Evolutionary conservation across 495 filamentous ascomycete genomes (phyloP), one percentile per base, ranked within the genome.

Genomic region (Parathielavia hyrcaniae): DNA sequence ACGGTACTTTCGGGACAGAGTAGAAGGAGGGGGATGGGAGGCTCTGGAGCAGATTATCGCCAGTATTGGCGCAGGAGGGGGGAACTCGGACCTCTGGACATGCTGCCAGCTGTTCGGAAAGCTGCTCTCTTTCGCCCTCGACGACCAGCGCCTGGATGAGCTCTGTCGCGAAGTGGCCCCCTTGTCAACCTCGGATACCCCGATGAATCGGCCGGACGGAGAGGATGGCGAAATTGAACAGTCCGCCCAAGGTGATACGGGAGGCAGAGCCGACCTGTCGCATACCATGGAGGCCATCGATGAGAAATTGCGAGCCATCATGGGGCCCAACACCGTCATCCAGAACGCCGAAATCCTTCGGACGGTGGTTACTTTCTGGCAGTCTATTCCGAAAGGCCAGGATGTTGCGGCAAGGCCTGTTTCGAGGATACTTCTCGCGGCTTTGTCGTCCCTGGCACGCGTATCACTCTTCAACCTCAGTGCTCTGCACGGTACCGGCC

Each of bases 41-140:
- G 82, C 82, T n/a, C 68, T 97, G 55, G 83, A 93, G 61, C 82
- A 86, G 58, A 78, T 78, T 12, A 78, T 92, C 57, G 81, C 75
- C 57, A 76, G 76, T 69, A 76, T 79, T 74, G 78, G 85, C 58
- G 68, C 83, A 61, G 75, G 85, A 61, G 80, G 80, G 58, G 75
- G 71, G 16, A 78, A 83, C 39, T 75, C 78, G n/a, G 80, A 83
- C 60, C 67, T 78, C 26, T 80, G 76, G 71, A 83, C 84, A 53
- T 80, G 81, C 58, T 84, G 88, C 49, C 86, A 90, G 67, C 73
- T 95, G 2, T 95, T 95, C 73, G 90, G 90, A 16, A 82, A 84
- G 61, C 80, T 97, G n/a, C 75, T 97, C 51, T 83, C 88, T 7
- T 91, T 92, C 65, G 84, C 86, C 9, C 71, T 96, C 40, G 88